These are phyloP conservation scores for Thalia dealbata DNA, from an alignment of 176 grass and related monocot species.

Conservation along the genomic window DNA sequence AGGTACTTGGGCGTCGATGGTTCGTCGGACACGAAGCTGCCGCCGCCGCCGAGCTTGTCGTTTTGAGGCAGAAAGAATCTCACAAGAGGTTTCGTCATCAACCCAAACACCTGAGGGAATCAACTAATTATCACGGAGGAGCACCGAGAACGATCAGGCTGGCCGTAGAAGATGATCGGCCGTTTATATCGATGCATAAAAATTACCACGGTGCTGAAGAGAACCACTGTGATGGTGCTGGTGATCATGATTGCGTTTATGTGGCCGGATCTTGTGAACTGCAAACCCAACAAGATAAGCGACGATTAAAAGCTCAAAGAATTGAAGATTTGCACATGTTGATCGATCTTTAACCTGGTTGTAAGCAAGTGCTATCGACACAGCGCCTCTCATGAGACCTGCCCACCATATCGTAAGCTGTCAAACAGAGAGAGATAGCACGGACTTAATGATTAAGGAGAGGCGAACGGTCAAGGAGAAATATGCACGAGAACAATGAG, in stretches of 20 bases:
- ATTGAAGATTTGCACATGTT: too few species aligned
- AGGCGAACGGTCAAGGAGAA: not conserved
- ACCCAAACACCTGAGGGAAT: slow-evolving; percentile 71
- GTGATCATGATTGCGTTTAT: slow-evolving; percentile 20
- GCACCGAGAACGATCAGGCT: not conserved
- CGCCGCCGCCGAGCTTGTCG: slow-evolving; percentile 4
- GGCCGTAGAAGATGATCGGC: too few species aligned
- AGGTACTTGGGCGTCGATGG: slow-evolving; percentile 61
- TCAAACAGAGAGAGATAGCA: slow-evolving; percentile 18
- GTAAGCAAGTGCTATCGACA: slow-evolving; percentile 97
- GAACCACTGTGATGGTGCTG: slow-evolving; percentile 16
- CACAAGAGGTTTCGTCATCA: slow-evolving; percentile 94
- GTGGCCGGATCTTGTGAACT: slow-evolving; percentile 23
- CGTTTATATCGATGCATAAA: too few species aligned
- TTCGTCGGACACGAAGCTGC: slow-evolving; percentile 26
- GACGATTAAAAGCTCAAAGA: too few species aligned
- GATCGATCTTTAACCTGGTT: slow-evolving; percentile 89
- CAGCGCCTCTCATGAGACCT: slow-evolving; percentile 95
- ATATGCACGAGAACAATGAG: not conserved
- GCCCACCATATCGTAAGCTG: slow-evolving; percentile 97
- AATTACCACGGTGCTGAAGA: slow-evolving; percentile 23
- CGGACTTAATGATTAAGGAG: not conserved
- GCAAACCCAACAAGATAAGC: slow-evolving; percentile 4
- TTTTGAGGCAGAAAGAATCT: slow-evolving; percentile 35
- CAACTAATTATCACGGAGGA: too few species aligned